Conservation (phyloP, 305 asterid genomes). For the Nicotiana rustica region DNA sequence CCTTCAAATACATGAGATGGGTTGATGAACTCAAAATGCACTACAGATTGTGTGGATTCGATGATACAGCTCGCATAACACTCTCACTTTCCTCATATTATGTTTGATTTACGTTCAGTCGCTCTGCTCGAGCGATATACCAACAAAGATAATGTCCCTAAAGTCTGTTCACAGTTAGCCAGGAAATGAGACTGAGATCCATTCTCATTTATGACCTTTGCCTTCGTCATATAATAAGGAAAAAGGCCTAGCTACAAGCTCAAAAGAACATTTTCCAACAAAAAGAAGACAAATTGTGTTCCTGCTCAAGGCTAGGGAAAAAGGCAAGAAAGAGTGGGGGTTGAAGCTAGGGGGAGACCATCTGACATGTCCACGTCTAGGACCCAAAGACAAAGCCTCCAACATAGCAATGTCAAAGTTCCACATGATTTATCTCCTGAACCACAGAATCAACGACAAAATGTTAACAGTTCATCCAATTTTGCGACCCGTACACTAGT, state of each 20-base stretch:
- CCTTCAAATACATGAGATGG: neutral
- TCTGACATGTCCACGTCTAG: too few relatives aligned
- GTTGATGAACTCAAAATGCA: neutral
- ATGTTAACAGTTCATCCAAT: neutral
- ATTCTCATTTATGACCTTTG: neutral
- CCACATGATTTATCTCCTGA: conserved; percentile 7
- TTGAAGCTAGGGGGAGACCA: too few relatives aligned
- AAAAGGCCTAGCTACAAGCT: neutral
- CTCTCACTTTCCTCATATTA: neutral
- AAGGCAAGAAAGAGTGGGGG: too few relatives aligned
- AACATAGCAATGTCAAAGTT: conserved; percentile 5
- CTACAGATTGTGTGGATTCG: neutral
- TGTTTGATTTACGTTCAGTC: neutral
- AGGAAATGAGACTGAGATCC: neutral
- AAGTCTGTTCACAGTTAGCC: neutral
- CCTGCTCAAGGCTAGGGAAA: neutral
- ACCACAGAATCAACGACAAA: conserved; percentile 20
- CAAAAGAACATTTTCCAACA: neutral
- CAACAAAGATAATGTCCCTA: neutral
- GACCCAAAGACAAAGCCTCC: conserved; percentile 3
- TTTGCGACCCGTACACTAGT: neutral
- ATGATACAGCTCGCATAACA: neutral
- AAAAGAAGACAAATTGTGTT: neutral
- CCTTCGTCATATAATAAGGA: neutral
- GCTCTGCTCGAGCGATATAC: neutral